Base-by-base conservation (phyloP, 108 stramenopile genomes). In the Epipyxis sp. region DNA sequence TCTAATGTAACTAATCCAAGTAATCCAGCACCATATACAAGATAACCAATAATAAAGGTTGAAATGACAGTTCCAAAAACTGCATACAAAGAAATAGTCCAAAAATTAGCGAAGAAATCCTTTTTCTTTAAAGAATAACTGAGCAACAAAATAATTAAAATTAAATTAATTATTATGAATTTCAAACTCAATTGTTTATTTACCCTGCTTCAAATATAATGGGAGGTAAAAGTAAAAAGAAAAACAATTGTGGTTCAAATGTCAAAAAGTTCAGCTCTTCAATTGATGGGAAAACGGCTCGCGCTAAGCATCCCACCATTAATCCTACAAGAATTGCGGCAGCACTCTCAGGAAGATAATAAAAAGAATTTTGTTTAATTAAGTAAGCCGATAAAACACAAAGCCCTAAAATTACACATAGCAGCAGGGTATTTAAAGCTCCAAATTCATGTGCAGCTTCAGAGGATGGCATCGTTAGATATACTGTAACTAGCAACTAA, bases 121-220 rank as follows among this genome's bases (percentile, higher is more conserved):
- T 91, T 89, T 59, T 87, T 34, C 40, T 58, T 77, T 27, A 77
- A 59, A 27, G 16, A 32, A 59, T 59, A 59, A 27, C n/a, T n/a
- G n/a, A n/a, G n/a, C n/a, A n/a, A n/a, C n/a, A n/a, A 25, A 41
- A 0, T 10, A 59, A 0, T n/a, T 1, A 59, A 71, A 0, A 0
- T n/a, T 10, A 13, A 57, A 30, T 2, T 25, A 29, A 43, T 27
- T 30, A 25, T 2, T 34, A 37, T 13, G 41, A 0, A 16, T 37
- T 81, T 85, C 62, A 78, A 88, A 39, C 91, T 87, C 0, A n/a
- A n/a, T n/a, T n/a, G n/a, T n/a, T n/a, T n/a, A n/a, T n/a, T n/a
- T n/a, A n/a, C n/a, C 97, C 95, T 0, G 95, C 95, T 81, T 98
- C 95, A 79, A 98, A 98, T 44, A 98, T 98, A 58, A 98, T 96